These are phyloP conservation scores for Vigna mungo DNA, from an alignment of 306 rosid genomes.

Conservation along the genomic window DNA sequence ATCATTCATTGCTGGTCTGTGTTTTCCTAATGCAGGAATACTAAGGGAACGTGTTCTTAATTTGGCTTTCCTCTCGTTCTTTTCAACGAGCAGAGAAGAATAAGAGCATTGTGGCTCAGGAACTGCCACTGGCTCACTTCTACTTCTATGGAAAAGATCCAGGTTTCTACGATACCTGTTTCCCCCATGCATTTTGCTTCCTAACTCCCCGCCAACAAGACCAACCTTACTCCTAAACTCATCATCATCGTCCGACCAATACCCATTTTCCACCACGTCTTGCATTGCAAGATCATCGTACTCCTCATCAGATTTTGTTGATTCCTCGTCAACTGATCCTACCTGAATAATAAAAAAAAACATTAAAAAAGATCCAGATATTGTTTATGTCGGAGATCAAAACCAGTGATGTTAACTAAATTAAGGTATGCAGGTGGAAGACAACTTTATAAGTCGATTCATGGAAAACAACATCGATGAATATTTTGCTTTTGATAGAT, in stretches of 20 bases:
- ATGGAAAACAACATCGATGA: background rate
- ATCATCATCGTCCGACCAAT: conserved; percentile 62
- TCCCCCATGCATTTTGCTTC: conserved; percentile 46
- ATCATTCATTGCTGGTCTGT: conserved; percentile 57
- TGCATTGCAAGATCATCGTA: conserved; percentile 92
- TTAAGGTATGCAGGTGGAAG: background rate
- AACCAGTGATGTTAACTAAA: too few species aligned
- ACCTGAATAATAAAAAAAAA: conserved; percentile 52
- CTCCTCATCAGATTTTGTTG: conserved; percentile 94
- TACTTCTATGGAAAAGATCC: conserved; percentile 64
- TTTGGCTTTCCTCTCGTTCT: conserved; percentile 57
- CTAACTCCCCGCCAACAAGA: conserved; percentile 43
- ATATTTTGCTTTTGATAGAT: too few species aligned
- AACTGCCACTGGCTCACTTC: conserved; percentile 53
- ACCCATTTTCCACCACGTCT: conserved; percentile 64
- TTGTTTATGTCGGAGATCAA: background rate
- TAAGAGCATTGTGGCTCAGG: conserved; percentile 58
- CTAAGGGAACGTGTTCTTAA: conserved; percentile 80
- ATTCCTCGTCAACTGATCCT: conserved; percentile 96
- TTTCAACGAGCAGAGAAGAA: conserved; percentile 61
- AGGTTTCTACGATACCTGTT: conserved; percentile 56
- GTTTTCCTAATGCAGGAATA: conserved; percentile 75
- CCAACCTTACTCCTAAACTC: conserved; percentile 50
- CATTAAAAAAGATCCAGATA: background rate
- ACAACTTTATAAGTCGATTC: too few species aligned